Base-by-base conservation (phyloP, 1,139 yeast species). In the Arxiozyma slooffiae region DNA sequence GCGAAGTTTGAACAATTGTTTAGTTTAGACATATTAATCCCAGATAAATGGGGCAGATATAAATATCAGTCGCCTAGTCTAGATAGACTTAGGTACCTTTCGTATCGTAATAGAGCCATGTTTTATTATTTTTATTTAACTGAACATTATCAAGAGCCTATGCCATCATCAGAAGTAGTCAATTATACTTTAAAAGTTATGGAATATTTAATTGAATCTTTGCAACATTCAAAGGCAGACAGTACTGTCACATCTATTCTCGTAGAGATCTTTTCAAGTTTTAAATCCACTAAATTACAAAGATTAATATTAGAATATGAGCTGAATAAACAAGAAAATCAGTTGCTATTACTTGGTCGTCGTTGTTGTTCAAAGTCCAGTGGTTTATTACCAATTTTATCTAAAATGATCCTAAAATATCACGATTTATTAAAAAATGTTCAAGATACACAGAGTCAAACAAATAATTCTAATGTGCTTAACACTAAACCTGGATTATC, bases 41-140 rank as follows among this genome's bases (percentile, higher is more conserved):
- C 75, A 44, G 78, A 78, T 50, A 64, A 61, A 41, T 68, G 80
- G 64, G 81, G 77, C 34, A 57, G 76, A 26, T 65, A 60, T 51
- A 63, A 70, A 5, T 70, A 69, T 47, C 58, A 79, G 14, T 82
- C 94, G 0, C 95, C 95, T 1, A 80, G 83, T 9, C 77, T 88
- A 34, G 82, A 82, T 58, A 76, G 82, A 8, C 71, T 92, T 44
- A 75, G 95, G 50, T 89, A 86, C 62, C 71, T 90, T 58, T 85
- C 85, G 0, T 82, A 81, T 64, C 76, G 96, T 56, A 92, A 92
- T 63, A 72, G 95, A 52, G 96, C 96, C 0, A 75, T 87, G 55
- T 72, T 87, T 40, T 78, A 81, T 55, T 74, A 85, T 51, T 77
- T 78, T 37, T 78, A 80, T 49, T 66, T 81, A 18, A 52, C 57